Evolutionary conservation across 805 yeast genomes (phyloP).

Genomic region (Yamadazyma insecticola): DNA sequence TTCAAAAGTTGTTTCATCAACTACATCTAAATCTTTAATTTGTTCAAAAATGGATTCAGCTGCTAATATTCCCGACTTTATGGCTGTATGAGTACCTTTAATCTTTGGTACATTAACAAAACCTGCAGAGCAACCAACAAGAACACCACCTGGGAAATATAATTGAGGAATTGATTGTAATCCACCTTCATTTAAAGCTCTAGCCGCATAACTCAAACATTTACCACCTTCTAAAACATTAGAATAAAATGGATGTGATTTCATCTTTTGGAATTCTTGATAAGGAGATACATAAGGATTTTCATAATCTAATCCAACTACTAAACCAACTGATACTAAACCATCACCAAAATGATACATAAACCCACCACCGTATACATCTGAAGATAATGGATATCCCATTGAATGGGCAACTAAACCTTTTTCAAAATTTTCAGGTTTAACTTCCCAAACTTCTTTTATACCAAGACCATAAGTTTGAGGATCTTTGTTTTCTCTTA

Average conservation of each 20-base stretch:
- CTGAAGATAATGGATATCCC: slow-evolving; percentile 80
- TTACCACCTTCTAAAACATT: slow-evolving; percentile 79
- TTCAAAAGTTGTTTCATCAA: slow-evolving; percentile 40
- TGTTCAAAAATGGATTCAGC: slow-evolving; percentile 71
- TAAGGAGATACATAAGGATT: slow-evolving; percentile 96
- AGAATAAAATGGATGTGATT: slow-evolving; percentile 81
- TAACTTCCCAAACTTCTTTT: slow-evolving; percentile 96
- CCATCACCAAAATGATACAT: slow-evolving; percentile 96
- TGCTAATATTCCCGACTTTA: slow-evolving; percentile 92
- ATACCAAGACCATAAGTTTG: slow-evolving; percentile 96
- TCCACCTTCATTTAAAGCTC: slow-evolving; percentile 98
- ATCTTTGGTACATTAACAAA: slow-evolving; percentile 96
- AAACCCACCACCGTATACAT: slow-evolving; percentile 90
- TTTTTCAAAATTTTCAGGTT: slow-evolving; percentile 69
- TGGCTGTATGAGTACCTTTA: slow-evolving; percentile 97
- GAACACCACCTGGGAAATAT: slow-evolving; percentile 91
- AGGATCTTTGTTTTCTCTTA: slow-evolving; percentile 59
- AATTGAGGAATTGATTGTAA: slow-evolving; percentile 87
- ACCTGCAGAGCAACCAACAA: slow-evolving; percentile 95
- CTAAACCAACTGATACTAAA: slow-evolving; percentile 88
- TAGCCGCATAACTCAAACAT: slow-evolving; percentile 90
- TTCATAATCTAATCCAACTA: slow-evolving; percentile 87
- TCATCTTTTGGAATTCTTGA: slow-evolving; percentile 92
- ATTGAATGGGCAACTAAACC: slow-evolving; percentile 84
- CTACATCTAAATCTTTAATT: slow-evolving; percentile 39